Base-by-base conservation (phyloP, 75 land plant species). In the Pseudotsuga menziesii region DNA sequence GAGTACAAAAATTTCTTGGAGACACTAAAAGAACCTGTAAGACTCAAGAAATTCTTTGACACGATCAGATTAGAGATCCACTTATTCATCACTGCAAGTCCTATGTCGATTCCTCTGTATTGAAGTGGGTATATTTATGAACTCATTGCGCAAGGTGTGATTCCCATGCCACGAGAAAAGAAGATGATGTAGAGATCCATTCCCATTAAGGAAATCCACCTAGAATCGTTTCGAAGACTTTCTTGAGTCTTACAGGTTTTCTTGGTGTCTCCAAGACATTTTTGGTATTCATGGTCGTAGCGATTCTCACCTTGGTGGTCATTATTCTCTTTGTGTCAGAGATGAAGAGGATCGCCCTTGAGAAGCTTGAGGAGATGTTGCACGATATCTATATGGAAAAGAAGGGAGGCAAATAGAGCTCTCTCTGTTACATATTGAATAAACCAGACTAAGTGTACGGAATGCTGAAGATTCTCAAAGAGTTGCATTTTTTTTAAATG, bases 131-230 rank as follows among this genome's bases (percentile, higher is more conserved):
- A 96, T 26, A 96, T 93, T 80, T 96, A 97, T 2, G 94, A 91
- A 86, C 94, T 96, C 32, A 96, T 86, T 12, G 96, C 83, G 97
- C 98, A 96, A 0, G 98, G 98, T 4, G 87, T 92, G 0, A 92
- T 88, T 52, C 95, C 95, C 97, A 90, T 94, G 12, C 91, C 97
- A 0, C 92, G 95, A 0, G 98, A 74, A 78, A 87, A 88, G 6
- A 80, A 76, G 69, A 83, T 81, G 32, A 91, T 94, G 86, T 93
- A 91, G 5, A 71, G 2, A 57, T 80, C 91, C 13, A 94, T 75
- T 12, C 89, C 85, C 0, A 84, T 26, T 19, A 96, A 67, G 19
- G 98, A 94, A 0, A 91, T 58, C 87, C 93, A 84, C 17, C 98
- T 97, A 59, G 88, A 81, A 80, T 91, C 8, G 91, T 95, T 60